phyloP scores from a whole-genome alignment of 2,329 filamentous ascomycete species.

The Corniculantispora saksenae region DNA sequence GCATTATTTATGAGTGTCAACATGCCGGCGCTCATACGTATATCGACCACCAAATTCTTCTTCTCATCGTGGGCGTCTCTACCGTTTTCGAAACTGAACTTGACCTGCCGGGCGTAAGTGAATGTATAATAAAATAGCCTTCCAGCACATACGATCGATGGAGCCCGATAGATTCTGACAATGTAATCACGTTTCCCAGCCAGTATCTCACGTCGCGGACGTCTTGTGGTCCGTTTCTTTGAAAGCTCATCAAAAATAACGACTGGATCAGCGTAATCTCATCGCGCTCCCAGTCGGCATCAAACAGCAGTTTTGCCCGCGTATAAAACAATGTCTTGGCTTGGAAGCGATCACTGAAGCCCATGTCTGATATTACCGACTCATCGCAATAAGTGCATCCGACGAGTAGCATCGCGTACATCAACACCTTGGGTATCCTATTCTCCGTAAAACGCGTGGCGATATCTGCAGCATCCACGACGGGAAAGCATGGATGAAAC shows the following conservation, averaged over 20 bases:
- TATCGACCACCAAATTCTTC: constrained; percentile 56
- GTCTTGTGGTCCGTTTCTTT: constrained; percentile 50
- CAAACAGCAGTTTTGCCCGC: constrained; percentile 51
- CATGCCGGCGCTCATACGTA: constrained; percentile 40
- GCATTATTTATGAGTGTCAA: not conserved
- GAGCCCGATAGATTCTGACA: constrained; percentile 51
- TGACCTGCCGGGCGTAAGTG: constrained; percentile 23
- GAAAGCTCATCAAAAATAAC: constrained; percentile 57
- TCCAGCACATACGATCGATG: constrained; percentile 39
- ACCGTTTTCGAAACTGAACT: constrained; percentile 30
- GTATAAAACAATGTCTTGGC: constrained; percentile 54
- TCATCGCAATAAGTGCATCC: constrained; percentile 55
- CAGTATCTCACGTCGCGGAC: constrained; percentile 52
- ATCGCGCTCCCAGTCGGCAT: constrained; percentile 54
- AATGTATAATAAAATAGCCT: too few relatives aligned
- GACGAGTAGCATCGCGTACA: constrained; percentile 57
- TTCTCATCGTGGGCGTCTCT: constrained; percentile 37
- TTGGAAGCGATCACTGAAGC: constrained; percentile 48
- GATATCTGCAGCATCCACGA: constrained; percentile 50
- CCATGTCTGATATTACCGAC: constrained; percentile 43
- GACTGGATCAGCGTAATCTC: constrained; percentile 51
- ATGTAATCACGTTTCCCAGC: constrained; percentile 50
- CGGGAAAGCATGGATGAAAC: constrained; percentile 59
- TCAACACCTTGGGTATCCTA: constrained; percentile 48
- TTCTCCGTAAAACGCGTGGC: constrained; percentile 40